These are phyloP conservation scores for Marsdenia floribunda DNA, from an alignment of 257 asterid species.

Conservation along the genomic window DNA sequence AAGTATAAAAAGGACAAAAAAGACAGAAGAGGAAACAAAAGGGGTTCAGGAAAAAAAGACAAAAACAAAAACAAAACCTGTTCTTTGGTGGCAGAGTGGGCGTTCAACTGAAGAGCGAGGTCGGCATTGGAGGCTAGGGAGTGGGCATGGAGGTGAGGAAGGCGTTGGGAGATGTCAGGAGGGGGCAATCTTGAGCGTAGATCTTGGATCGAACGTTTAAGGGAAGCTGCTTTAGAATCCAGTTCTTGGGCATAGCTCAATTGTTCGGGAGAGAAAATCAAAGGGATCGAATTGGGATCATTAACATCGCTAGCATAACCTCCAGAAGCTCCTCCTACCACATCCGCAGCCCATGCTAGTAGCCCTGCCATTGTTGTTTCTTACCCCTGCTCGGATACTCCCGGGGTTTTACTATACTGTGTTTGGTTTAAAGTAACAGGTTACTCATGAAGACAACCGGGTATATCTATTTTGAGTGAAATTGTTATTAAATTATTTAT, in stretches of 20 bases:
- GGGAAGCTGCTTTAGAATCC: slow-evolving; percentile 56
- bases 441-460: too few relatives aligned
- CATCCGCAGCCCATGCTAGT: slow-evolving; percentile 99
- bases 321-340: slow-evolving; percentile 66
- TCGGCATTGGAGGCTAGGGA: slow-evolving; percentile 88
- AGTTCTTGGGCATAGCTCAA: slow-evolving; percentile 57
- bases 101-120: slow-evolving; percentile 80
- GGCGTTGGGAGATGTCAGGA: slow-evolving; percentile 86
- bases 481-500: too few relatives aligned
- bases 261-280: slow-evolving; percentile 79
- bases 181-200: slow-evolving; percentile 90
- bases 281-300: slow-evolving; percentile 59
- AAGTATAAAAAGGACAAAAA: neutral
- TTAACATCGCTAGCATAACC: slow-evolving; percentile 49
- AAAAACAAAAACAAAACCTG: slow-evolving; percentile 36
- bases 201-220: slow-evolving; percentile 92
- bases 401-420: neutral
- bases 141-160: slow-evolving; percentile 95
- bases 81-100: slow-evolving; percentile 90
- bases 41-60: neutral
- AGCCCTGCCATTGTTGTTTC: slow-evolving; percentile 68
- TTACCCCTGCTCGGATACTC: neutral
- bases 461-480: too few relatives aligned
- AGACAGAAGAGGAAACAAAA: neutral
- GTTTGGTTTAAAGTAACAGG: too few relatives aligned